Evolutionary conservation across 2,329 filamentous ascomycete species (phyloP).

Genomic region (Penicillium sp.): DNA sequence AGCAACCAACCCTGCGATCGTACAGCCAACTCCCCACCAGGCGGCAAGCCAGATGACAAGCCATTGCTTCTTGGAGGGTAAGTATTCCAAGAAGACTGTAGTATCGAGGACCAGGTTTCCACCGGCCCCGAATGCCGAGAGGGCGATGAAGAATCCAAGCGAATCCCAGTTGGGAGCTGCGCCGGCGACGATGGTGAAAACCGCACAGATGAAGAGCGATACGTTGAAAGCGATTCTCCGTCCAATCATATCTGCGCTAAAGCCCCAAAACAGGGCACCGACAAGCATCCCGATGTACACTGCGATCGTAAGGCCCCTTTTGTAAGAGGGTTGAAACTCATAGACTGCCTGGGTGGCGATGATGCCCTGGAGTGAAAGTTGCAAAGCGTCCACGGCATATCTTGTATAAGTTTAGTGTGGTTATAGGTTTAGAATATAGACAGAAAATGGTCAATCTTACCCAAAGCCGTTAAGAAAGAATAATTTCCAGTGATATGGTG

Average conservation of each 20-base stretch:
- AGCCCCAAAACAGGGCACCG: neutral
- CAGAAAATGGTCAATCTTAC: slow-evolving; percentile 26
- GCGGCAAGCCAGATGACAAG: neutral
- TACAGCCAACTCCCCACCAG: neutral
- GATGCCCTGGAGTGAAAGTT: slow-evolving; percentile 15
- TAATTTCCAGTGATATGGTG: slow-evolving; percentile 56
- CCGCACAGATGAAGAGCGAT: neutral
- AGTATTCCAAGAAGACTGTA: neutral
- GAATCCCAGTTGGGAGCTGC: neutral
- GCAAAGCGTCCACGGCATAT: slow-evolving; percentile 14
- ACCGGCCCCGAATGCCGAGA: neutral
- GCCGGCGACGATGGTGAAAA: neutral
- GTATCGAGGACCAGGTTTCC: neutral
- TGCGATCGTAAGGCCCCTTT: slow-evolving; percentile 10
- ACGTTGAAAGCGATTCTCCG: neutral
- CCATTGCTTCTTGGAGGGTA: neutral
- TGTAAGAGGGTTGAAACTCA: slow-evolving; percentile 13
- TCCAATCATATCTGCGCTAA: neutral
- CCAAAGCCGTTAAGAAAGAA: slow-evolving; percentile 63
- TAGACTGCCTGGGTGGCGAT: slow-evolving; percentile 12
- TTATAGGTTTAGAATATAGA: neutral
- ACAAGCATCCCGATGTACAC: slow-evolving; percentile 14
- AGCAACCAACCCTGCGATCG: neutral
- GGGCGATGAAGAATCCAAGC: neutral
- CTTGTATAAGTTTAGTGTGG: neutral